Base-by-base conservation (phyloP, 2,329 filamentous ascomycete species). In the Thielaviopsis populi region DNA sequence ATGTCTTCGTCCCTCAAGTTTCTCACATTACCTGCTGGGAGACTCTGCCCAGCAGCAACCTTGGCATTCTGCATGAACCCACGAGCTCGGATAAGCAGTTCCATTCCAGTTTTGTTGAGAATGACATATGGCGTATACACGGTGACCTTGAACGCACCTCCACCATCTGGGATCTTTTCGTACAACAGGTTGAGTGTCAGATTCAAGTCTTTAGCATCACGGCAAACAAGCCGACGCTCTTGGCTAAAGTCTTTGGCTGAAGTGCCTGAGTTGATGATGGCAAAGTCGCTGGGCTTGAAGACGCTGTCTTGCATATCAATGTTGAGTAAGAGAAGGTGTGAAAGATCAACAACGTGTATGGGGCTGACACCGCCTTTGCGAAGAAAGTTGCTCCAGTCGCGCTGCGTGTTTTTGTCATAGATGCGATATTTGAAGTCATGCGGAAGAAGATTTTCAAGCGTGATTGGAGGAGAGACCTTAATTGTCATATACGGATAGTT, bases 341-440 rank as follows among this genome's bases (percentile, higher is more conserved):
- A 96, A 22, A 99, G 79, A 74, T 99, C 92, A 19, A 97, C 92
- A 10, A 97, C 91, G 72, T 99, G 94, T 0, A 99, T 91, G 0
- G 95, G 95, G 72, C 94, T 99, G 64, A 97, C 87, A 15, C 95
- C 95, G 30, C 95, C 94, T 74, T 96, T 97, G 65, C 94, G 85
- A 58, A 99, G 77, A 76, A 99, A 99, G 73, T 99, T 99, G 3
- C 90, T 95, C 94, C 94, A 99, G 72, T 99, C 94, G 72, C 95
- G 96, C 78, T 92, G 95, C 0, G 91, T 96, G 73, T 96, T 95
- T 77, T 95, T 96, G 77, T 99, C 94, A 71, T 97, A 99, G 63
- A 99, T 97, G 63, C 92, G 85, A 73, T 99, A 99, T 74, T 99
- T 97, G 83, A 99, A 99, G 74, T 99, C 94, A 71, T 94, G 97